These are phyloP conservation scores for Tuctoria greenei DNA, from an alignment of 176 grass and related monocot species.

Conservation along the genomic window DNA sequence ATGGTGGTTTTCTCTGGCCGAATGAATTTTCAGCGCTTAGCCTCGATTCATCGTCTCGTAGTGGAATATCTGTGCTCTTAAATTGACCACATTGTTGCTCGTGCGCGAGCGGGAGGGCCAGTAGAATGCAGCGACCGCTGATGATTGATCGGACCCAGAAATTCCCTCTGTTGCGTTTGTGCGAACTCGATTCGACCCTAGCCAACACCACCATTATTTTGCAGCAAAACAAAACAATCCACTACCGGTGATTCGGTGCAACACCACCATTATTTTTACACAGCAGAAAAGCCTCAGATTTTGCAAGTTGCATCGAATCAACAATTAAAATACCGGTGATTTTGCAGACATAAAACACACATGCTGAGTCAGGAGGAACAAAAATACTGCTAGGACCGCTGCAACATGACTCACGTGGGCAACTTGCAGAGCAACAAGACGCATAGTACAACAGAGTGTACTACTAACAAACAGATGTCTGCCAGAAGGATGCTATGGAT, in stretches of 20 bases:
- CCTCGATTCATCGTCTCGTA: background rate
- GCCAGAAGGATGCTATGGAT: background rate
- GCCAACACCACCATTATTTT: background rate
- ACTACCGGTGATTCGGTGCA: background rate
- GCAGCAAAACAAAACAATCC: background rate
- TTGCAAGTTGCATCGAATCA: background rate
- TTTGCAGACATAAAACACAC: background rate
- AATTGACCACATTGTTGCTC: background rate
- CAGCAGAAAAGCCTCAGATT: background rate
- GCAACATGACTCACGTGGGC: background rate
- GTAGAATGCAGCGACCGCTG: background rate
- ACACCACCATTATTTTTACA: too few species aligned
- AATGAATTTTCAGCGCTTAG: background rate
- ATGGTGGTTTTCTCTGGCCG: background rate
- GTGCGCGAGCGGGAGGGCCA: background rate
- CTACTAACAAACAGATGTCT: too few species aligned
- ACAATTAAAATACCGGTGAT: background rate
- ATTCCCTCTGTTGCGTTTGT: background rate
- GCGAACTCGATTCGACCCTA: background rate
- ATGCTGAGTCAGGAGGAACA: background rate
- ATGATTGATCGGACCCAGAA: background rate
- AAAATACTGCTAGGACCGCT: background rate
- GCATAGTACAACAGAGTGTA: too few species aligned
- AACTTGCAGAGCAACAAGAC: background rate
- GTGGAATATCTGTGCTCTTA: background rate